phyloP scores from a whole-genome alignment of 768 basidiomycete species.

The Clavaria fumosa region DNA sequence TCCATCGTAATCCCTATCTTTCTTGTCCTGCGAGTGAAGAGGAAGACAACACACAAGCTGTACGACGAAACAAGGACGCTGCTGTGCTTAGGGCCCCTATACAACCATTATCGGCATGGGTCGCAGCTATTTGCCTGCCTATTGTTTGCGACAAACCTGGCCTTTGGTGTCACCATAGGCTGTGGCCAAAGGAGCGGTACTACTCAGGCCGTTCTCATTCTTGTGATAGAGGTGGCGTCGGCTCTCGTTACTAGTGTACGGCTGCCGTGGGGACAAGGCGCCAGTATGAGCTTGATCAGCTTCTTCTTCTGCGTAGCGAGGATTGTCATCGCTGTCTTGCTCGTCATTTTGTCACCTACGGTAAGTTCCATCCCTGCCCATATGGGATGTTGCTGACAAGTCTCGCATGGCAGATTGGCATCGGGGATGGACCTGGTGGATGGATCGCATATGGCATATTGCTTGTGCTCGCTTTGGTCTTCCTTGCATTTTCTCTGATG shows the following conservation, averaged over 20 bases:
- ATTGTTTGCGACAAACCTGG: conserved; percentile 68
- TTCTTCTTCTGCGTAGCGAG: conserved; percentile 87
- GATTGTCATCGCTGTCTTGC: conserved; percentile 77
- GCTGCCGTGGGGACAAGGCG: conserved; percentile 94
- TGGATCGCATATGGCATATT: conserved; percentile 95
- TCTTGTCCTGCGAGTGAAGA: conserved; percentile 61
- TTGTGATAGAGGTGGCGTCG: conserved; percentile 76
- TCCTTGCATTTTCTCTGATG: conserved; percentile 70
- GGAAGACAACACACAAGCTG: conserved; percentile 74
- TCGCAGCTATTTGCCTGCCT: conserved; percentile 80
- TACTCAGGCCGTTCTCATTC: conserved; percentile 78
- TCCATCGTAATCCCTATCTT: conserved; percentile 64
- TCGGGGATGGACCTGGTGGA: conserved; percentile 64
- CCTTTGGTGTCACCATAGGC: conserved; percentile 74
- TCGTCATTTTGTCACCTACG: conserved; percentile 80
- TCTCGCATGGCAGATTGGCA: conserved; percentile 47
- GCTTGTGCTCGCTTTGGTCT: conserved; percentile 66
- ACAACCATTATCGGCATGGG: conserved; percentile 87
- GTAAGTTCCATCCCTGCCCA: conserved; percentile 31
- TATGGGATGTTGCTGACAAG: conserved; percentile 4
- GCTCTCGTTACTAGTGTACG: conserved; percentile 84
- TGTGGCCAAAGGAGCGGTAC: conserved; percentile 84
- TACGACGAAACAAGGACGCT: conserved; percentile 92
- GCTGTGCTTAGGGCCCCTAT: conserved; percentile 79
- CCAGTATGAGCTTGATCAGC: conserved; percentile 91